Conservation (phyloP, 352 stramenopile genomes). For the Blastocystis sp. region DNA sequence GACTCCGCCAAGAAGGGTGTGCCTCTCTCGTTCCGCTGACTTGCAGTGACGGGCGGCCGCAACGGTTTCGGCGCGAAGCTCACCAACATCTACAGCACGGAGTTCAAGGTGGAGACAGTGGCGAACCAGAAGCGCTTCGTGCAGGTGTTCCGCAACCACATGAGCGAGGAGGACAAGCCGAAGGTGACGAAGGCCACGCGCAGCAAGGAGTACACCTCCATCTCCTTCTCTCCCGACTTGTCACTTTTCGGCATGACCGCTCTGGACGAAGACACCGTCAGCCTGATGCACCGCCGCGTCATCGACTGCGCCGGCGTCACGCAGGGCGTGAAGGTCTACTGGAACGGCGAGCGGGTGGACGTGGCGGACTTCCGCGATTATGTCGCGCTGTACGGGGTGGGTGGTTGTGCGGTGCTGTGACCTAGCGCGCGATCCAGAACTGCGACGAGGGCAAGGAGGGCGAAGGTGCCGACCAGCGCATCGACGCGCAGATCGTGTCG, state of each 20-base stretch:
- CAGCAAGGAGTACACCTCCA: constrained; percentile 89
- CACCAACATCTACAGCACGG: constrained; percentile 98
- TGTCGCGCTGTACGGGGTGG: constrained; percentile 82
- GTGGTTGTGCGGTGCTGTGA: background rate
- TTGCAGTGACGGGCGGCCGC: constrained; percentile 82
- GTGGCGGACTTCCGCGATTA: constrained; percentile 95
- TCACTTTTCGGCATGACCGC: constrained; percentile 88
- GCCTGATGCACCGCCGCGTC: constrained; percentile 90
- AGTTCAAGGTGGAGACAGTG: constrained; percentile 96
- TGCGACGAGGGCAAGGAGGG: constrained; percentile 33
- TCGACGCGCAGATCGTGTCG: constrained; percentile 83
- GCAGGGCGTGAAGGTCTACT: constrained; percentile 83
- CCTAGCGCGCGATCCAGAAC: constrained; percentile 16
- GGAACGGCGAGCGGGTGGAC: constrained; percentile 75
- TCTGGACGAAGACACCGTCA: constrained; percentile 87
- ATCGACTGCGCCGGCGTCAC: constrained; percentile 94
- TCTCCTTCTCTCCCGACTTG: constrained; percentile 95
- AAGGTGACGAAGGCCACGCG: constrained; percentile 75
- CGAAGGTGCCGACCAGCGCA: constrained; percentile 74
- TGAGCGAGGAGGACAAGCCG: constrained; percentile 84
- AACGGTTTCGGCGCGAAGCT: constrained; percentile 98
- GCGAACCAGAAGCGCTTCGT: constrained; percentile 90
- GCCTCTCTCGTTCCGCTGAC: background rate
- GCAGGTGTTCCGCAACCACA: constrained; percentile 90
- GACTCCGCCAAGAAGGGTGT: constrained; percentile 89